Evolutionary conservation across 169 alveolate genomes (phyloP), one percentile per base, ranked within the genome.

Genomic region (Cryptosporidium parvum): DNA sequence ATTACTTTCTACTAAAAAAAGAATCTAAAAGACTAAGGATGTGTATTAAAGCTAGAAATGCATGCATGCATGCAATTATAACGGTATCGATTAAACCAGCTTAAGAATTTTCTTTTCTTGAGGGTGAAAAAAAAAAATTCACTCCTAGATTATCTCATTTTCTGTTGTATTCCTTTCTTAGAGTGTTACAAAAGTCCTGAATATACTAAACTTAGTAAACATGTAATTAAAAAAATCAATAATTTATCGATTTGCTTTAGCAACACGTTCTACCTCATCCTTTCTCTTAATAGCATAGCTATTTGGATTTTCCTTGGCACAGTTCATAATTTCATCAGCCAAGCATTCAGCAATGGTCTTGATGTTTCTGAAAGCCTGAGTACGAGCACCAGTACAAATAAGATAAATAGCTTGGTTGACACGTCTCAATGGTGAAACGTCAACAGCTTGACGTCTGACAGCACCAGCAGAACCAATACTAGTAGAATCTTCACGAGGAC

Each of bases 181-280:
- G 51, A 29, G 26, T 65, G 48, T 35, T 65, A 65, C 48, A 33
- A 65, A 33, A 65, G 72, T 65, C 51, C 72, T 18, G 72, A 65
- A 65, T 65, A 65, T 65, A 65, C 71, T 65, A 12, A 56, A 21
- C 62, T 23, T 53, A 62, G 70, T 62, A 69, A 69, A 45, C 58
- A 69, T 69, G 62, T 45, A 69, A 26, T 42, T 69, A 69, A 26
- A 44, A 37, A 45, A 45, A 69, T 23, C 37, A 26, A 26, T 45
- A 31, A 69, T 91, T 97, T 94, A 98, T 85, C 99, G 98, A 97
- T 98, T 98, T 51, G 99, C 99, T 95, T 98, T 98, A 91, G 99
- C 99, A 39, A 97, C 99, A 91, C 99, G 98, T 95, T 98, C 99
- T 91, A 98, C 98, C 93, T 98, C 99, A 91, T 98, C 99, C 96